These are phyloP conservation scores for Epichloe coenophiala DNA, from an alignment of 2,329 filamentous ascomycete genomes.

Conservation along the genomic window DNA sequence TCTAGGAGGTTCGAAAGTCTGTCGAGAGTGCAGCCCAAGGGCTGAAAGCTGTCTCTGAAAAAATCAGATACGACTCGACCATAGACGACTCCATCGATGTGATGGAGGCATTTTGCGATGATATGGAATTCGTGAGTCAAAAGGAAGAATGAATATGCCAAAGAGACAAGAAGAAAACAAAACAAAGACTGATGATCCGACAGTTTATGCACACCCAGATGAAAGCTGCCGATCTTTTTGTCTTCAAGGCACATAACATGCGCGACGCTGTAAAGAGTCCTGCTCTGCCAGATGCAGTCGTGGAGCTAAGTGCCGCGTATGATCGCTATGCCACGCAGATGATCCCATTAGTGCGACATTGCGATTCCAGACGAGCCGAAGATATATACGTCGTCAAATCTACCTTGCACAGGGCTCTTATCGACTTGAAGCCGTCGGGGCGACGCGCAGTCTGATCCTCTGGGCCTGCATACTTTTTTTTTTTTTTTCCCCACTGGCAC, in stretches of 20 bases:
- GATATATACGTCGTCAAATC: neutral
- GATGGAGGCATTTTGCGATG: neutral
- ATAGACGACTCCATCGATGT: neutral
- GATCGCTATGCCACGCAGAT: neutral
- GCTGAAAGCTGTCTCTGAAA: neutral
- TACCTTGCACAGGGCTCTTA: neutral
- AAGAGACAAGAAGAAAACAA: no score
- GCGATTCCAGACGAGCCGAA: neutral
- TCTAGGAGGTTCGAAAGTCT: neutral
- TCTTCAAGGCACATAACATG: conserved; percentile 1
- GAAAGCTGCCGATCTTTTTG: neutral
- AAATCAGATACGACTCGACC: neutral
- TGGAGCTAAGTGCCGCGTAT: neutral
- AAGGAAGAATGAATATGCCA: neutral
- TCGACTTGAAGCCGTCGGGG: neutral
- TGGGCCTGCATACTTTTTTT: neutral
- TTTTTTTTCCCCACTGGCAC: no score
- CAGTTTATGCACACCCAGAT: neutral
- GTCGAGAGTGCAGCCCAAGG: neutral
- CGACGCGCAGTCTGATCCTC: neutral
- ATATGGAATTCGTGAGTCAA: neutral
- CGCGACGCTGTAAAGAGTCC: neutral
- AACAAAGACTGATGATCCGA: neutral
- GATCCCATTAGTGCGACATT: neutral
- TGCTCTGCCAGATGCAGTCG: neutral